Evolutionary conservation across 306 rosid species (phyloP).

Genomic region (Malus domestica): ASM211411v1 NC_041798.1:32317501-32318000

Average conservation of each 20-base stretch:
- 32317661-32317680: not conserved
- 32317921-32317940: not conserved
- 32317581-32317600: not conserved
- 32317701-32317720: not conserved
- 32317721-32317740: conserved; percentile 7
- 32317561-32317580: not conserved
- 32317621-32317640: not conserved
- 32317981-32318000: conserved; percentile 18
- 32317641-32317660: not conserved
- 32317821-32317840: not conserved
- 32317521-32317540: not conserved
- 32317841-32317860: not conserved
- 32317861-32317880: not conserved
- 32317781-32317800: not conserved
- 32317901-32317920: not conserved
- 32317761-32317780: not conserved
- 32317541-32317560: conserved; percentile 1
- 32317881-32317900: not conserved
- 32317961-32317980: conserved; percentile 16
- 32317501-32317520: not conserved
- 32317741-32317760: not conserved
- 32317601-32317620: not conserved
- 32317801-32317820: not conserved
- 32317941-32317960: not conserved
- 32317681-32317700: not conserved